Conservation (phyloP, 2,329 filamentous ascomycete genomes). For the Ophiostoma novo-ulmi region DNA sequence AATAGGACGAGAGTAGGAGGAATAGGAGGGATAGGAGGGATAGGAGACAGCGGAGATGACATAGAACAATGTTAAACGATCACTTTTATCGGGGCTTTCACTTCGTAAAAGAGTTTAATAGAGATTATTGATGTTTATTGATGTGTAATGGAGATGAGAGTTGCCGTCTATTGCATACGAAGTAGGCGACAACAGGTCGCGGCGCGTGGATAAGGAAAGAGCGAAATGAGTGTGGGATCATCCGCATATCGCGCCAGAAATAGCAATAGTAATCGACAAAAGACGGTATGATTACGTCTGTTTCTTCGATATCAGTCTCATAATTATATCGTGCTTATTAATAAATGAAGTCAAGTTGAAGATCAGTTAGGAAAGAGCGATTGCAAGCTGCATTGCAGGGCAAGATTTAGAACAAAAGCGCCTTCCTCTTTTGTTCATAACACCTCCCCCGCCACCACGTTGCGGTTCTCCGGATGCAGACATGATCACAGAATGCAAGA, state of each 20-base stretch:
- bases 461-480: slow-evolving; percentile 10
- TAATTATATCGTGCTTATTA: neutral
- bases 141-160: neutral
- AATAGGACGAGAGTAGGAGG: neutral
- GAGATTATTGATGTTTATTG: neutral
- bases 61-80: neutral
- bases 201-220: neutral
- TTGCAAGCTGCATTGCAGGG: neutral
- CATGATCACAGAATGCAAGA: neutral
- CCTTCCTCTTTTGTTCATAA: slow-evolving; percentile 11
- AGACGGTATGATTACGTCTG: neutral
- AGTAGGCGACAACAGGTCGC: neutral
- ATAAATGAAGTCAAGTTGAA: neutral
- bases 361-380: neutral
- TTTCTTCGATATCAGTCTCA: neutral
- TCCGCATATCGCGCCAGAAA: neutral
- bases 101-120: too few relatives aligned
- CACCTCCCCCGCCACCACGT: neutral
- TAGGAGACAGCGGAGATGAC: neutral
- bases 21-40: too few relatives aligned
- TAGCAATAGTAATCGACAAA: neutral
- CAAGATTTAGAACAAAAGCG: neutral
- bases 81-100: too few relatives aligned
- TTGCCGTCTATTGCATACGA: neutral
- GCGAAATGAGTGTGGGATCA: neutral